These are phyloP conservation scores for Helenozyma baotianmanensis DNA, from an alignment of 805 yeast genomes.

Conservation along the genomic window DNA sequence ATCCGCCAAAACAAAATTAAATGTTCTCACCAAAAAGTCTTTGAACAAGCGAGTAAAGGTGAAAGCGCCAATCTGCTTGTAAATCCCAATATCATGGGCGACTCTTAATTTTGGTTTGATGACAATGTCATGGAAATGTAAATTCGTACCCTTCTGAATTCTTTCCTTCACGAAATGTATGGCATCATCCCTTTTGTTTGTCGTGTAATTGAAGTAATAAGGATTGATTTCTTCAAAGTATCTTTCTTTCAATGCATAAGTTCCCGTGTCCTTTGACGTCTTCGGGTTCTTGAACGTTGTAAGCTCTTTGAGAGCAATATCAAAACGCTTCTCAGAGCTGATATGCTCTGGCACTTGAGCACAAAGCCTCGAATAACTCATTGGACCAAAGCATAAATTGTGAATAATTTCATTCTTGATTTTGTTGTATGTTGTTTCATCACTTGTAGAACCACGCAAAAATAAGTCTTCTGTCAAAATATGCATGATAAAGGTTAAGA, in stretches of 20 bases:
- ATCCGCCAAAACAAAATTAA: conserved; percentile 34
- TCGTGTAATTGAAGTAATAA: conserved; percentile 69
- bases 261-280: conserved; percentile 32
- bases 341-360: conserved; percentile 72
- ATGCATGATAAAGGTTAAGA: conserved; percentile 61
- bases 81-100: conserved; percentile 31
- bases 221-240: conserved; percentile 46
- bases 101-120: conserved; percentile 50
- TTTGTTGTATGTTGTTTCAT: conserved; percentile 45
- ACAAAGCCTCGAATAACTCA: conserved; percentile 67
- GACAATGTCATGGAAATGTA: conserved; percentile 45
- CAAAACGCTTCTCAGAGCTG: conserved; percentile 69
- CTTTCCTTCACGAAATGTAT: conserved; percentile 55
- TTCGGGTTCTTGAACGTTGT: conserved; percentile 31
- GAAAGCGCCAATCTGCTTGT: conserved; percentile 44
- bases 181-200: conserved; percentile 83
- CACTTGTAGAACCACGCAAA: conserved; percentile 45
- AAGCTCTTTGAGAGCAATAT: conserved; percentile 34
- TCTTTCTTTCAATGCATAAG: conserved; percentile 33
- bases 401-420: conserved; percentile 76
- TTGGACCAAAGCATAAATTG: conserved; percentile 68
- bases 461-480: conserved; percentile 64
- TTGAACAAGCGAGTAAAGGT: conserved; percentile 52
- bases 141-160: conserved; percentile 34
- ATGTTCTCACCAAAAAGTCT: conserved; percentile 46